These are phyloP conservation scores for Fusarium abutilonis DNA, from an alignment of 2,329 filamentous ascomycete genomes.

Conservation along the genomic window DNA sequence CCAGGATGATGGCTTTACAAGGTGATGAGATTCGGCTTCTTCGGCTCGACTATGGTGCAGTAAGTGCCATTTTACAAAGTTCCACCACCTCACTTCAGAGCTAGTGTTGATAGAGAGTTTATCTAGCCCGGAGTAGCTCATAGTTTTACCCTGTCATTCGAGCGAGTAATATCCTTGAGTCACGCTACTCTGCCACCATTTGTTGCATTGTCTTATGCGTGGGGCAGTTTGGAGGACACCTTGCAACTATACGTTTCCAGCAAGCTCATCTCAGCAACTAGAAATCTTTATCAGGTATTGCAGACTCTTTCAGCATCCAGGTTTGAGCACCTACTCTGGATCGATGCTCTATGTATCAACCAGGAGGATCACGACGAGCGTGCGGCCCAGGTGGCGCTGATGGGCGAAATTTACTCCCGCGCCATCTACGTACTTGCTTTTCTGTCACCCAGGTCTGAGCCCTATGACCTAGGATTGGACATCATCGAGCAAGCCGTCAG, in stretches of 20 bases:
- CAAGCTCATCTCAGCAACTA: constrained; percentile 3
- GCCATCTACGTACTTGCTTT: constrained; percentile 19
- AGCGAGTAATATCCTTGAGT: background rate
- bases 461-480: background rate
- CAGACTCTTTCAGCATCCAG: background rate
- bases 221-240: constrained; percentile 5
- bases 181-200: constrained; percentile 2
- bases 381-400: constrained; percentile 10
- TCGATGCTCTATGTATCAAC: constrained; percentile 21
- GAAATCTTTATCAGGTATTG: constrained; percentile 6
- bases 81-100: too few relatives aligned
- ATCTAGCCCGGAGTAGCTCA: too few relatives aligned
- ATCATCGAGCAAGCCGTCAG: constrained; percentile 3
- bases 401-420: constrained; percentile 19
- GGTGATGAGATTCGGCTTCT: too few relatives aligned
- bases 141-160: too few relatives aligned
- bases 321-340: constrained; percentile 4
- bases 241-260: background rate
- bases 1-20: too few relatives aligned
- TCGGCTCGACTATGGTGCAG: too few relatives aligned
- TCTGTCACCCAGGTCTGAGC: constrained; percentile 2
- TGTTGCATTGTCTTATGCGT: constrained; percentile 16
- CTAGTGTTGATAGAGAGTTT: too few relatives aligned
- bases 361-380: constrained; percentile 15
- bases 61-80: too few relatives aligned